A percentile compares a stretch with the other conserved stretches of the same genome.
phyloP scores from a whole-genome alignment of 2,329 filamentous ascomycete species.

The Myriosclerotinia curreyana region DNA sequence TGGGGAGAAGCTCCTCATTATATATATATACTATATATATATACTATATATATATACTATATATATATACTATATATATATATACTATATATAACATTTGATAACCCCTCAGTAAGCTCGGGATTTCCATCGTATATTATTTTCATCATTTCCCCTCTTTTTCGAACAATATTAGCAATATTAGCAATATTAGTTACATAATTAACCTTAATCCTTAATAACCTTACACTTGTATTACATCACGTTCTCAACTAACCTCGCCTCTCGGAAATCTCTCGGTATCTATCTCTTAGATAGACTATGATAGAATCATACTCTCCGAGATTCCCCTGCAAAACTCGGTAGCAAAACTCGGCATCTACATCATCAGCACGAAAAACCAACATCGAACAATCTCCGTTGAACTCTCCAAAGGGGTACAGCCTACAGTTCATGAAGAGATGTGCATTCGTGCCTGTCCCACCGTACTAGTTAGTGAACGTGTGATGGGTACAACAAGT shows the following conservation, averaged over 20 bases:
- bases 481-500: too few species aligned
- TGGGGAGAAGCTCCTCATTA: conserved; percentile 2
- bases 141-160: conserved; percentile 10
- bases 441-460: too few species aligned
- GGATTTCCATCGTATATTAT: not conserved
- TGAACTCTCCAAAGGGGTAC: not conserved
- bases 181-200: too few species aligned
- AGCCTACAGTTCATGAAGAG: too few species aligned
- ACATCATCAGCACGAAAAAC: not conserved
- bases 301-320: too few species aligned
- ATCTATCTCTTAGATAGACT: too few species aligned
- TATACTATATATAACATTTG: conserved; percentile 11
- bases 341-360: conserved; percentile 8
- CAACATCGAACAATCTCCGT: conserved; percentile 5
- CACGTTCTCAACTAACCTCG: not conserved
- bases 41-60: too few species aligned
- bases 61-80: too few species aligned
- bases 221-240: too few species aligned
- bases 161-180: conserved; percentile 3
- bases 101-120: not conserved
- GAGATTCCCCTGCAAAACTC: conserved; percentile 8
- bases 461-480: too few species aligned
- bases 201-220: too few species aligned
- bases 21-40: conserved; percentile 16
- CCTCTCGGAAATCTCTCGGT: conserved; percentile 12